phyloP scores from a whole-genome alignment of 306 rosid genomes.

The Pyrus betulifolia region DNA sequence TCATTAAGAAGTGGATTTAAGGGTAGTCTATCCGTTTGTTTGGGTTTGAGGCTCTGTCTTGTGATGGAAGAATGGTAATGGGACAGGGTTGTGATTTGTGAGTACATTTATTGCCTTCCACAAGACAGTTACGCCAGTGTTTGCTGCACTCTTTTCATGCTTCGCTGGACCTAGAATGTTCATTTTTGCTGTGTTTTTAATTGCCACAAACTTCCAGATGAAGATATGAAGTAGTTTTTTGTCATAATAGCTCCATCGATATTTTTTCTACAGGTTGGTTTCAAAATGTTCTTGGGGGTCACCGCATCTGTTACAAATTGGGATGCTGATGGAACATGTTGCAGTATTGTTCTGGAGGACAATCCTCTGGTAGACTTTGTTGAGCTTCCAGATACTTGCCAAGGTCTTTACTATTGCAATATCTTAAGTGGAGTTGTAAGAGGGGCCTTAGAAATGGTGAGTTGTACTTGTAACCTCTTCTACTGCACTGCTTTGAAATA shows the following conservation, averaged over 20 bases:
- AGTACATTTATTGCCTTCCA: background rate
- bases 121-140: background rate
- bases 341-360: constrained; percentile 90
- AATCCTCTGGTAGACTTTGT: constrained; percentile 96
- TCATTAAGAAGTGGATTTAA: background rate
- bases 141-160: background rate
- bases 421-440: constrained; percentile 84
- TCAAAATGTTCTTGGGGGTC: constrained; percentile 93
- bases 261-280: constrained; percentile 61
- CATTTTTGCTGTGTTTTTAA: background rate
- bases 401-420: constrained; percentile 94
- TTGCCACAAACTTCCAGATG: background rate
- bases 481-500: background rate
- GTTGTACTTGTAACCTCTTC: constrained; percentile 16
- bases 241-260: background rate
- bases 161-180: background rate
- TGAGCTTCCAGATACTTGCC: constrained; percentile 93
- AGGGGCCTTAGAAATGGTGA: constrained; percentile 98
- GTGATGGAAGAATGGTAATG: background rate
- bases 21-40: background rate
- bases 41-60: background rate
- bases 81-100: background rate
- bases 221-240: background rate
- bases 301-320: constrained; percentile 87
- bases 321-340: constrained; percentile 94